Evolutionary conservation across 768 basidiomycete species (phyloP), one percentile per base, ranked within the genome.

Genomic region (Serendipita sp.): DNA sequence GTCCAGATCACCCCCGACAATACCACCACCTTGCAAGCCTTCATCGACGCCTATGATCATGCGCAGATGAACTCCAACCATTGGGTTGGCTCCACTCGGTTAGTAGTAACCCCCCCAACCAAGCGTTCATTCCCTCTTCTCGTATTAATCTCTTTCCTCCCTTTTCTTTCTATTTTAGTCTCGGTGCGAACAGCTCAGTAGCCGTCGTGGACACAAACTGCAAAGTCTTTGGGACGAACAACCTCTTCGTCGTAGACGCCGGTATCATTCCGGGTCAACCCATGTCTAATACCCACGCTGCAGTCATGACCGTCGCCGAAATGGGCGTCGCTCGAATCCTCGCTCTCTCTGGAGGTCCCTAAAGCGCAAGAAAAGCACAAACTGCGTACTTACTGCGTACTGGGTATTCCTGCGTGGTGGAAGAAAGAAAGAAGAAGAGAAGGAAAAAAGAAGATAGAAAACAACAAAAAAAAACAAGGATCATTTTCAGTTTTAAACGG

Each of bases 1-100:
- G 80, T 76, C 1, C 67, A 84, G 69, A 81, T 85, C 67, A 83
- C 80, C 3, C 83, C 83, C 15, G 83, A 85, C 69, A 78, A 79
- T 67, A 79, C 77, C 0, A 82, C 80, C 3, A 83, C 82, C 1
- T 72, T 84, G 36, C 71, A 74, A 15, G 71, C 79, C 63, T 84
- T 82, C 68, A 75, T 81, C 15, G 73, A 78, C 66, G 74, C 72
- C 62, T 79, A 78, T 64, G 67, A 71, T 53, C 70, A 72, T 2
- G 69, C 71, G 34, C 64, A 67, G 6, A 68, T 69, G 69, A 75
- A 80, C 72, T 83, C 81, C 3, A 85, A 85, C 68, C 83, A 85
- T 71, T 84, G 83, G 83, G 79, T 83, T 16, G 83, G 81, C 18
- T 76, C 82, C 3, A 77, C 55, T 16, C 52, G 52, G 52, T 53